Conservation (phyloP, 2,329 filamentous ascomycete species). For the Conoideocrella luteorostrata region DNA sequence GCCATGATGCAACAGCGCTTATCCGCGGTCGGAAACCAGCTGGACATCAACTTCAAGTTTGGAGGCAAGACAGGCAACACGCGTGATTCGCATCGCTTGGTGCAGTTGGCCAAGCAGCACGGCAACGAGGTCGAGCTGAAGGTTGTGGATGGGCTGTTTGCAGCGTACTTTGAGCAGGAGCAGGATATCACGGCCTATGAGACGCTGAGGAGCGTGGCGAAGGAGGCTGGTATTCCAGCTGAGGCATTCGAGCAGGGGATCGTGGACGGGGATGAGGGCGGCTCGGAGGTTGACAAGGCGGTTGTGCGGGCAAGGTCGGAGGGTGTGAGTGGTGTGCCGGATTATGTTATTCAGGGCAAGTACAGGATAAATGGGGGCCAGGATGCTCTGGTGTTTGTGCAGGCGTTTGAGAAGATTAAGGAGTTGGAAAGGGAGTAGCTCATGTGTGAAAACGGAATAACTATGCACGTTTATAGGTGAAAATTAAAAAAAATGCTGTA, state of each 20-base stretch:
- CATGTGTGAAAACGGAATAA: too few species aligned
- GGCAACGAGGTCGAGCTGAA: constrained; percentile 47
- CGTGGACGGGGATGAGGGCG: constrained; percentile 43
- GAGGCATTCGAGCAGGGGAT: constrained; percentile 29
- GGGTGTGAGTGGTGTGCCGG: constrained; percentile 60
- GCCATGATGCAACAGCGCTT: constrained; percentile 26
- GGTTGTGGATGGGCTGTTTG: constrained; percentile 41
- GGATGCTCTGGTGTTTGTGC: constrained; percentile 56
- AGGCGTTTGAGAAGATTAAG: constrained; percentile 55
- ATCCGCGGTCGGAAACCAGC: constrained; percentile 20
- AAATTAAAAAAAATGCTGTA: too few species aligned
- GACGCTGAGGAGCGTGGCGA: constrained; percentile 29
- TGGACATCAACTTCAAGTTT: constrained; percentile 43
- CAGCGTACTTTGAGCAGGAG: constrained; percentile 36
- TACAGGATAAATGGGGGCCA: constrained; percentile 66
- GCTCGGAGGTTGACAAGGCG: constrained; percentile 25
- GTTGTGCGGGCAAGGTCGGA: constrained; percentile 20
- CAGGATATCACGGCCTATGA: constrained; percentile 35
- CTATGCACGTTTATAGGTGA: too few species aligned
- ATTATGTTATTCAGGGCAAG: constrained; percentile 63
- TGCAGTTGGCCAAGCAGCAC: constrained; percentile 43
- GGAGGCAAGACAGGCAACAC: constrained; percentile 41
- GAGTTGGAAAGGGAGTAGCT: constrained; percentile 15
- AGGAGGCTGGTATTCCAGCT: constrained; percentile 39
- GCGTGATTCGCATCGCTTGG: constrained; percentile 40